Base-by-base conservation (phyloP, 768 basidiomycete genomes). In the Hericium coralloides region DNA sequence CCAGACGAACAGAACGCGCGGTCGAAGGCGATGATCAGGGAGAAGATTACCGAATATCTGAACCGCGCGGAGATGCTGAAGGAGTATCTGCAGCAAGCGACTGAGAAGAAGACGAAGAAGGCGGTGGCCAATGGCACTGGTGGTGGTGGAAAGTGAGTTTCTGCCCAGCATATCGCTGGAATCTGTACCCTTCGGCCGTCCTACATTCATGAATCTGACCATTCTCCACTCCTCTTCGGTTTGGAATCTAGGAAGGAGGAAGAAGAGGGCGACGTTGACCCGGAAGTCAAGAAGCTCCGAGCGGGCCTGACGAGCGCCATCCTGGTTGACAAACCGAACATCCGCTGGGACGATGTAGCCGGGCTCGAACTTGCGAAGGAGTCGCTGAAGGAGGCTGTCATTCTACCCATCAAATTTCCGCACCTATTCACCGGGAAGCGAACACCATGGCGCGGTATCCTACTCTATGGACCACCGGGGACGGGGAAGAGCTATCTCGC, bases 331-430 rank as follows among this genome's bases (percentile, higher is more conserved):
- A 95, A 85, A 63, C 97, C 97, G 8, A 92, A 99, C 69, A 87
- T 98, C 41, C 87, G 86, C 64, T 99, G 97, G 97, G 94, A 98
- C 66, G 97, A 99, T 69, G 95, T 99, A 50, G 97, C 97, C 15
- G 97, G 97, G 50, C 79, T 99, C 10, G 94, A 95, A 66, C 84
- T 82, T 25, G 97, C 95, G 47, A 99, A 98, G 71, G 94, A 95
- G 43, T 82, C 95, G 4, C 73, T 99, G 66, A 98, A 98, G 69
- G 97, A 98, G 70, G 95, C 97, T 38, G 97, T 98, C 68, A 97
- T 98, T 68, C 78, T 99, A n/a, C 97, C 97, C 4, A 98, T 98
- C 80, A 98, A 98, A 70, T 98, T 98, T 65, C 97, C 97, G 2
- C 94, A 98, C 71, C 80, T 99, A 26, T 99, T 99, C 73, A 98